These are phyloP conservation scores for Chlamydomonas incerta DNA, from an alignment of 139 green algal genomes.

Conservation along the genomic window DNA sequence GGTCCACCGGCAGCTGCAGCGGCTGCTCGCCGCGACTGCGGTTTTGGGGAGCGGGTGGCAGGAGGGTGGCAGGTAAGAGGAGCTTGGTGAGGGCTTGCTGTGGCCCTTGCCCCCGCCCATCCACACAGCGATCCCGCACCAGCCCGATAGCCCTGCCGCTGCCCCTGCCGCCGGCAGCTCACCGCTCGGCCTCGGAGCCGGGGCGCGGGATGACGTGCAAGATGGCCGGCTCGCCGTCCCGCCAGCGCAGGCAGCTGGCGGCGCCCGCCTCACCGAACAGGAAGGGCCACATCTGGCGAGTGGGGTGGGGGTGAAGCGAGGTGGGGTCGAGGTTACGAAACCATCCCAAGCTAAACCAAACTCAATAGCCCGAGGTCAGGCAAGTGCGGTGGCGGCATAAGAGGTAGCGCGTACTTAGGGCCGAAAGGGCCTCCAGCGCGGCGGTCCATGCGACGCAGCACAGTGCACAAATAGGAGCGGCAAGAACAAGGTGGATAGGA, in stretches of 20 bases:
- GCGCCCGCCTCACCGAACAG: conserved; percentile 29
- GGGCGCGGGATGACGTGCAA: conserved; percentile 42
- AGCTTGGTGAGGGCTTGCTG: too few relatives aligned
- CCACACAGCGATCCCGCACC: background rate
- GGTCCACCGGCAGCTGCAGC: background rate
- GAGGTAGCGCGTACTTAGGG: too few relatives aligned
- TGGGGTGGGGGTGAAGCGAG: background rate
- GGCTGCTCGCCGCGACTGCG: conserved; percentile 35
- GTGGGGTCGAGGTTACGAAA: too few relatives aligned
- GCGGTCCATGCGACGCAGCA: too few relatives aligned
- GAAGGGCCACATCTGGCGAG: conserved; percentile 9
- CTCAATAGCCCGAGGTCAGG: too few relatives aligned
- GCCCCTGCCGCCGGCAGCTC: background rate
- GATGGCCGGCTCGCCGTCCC: background rate
- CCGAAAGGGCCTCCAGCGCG: too few relatives aligned
- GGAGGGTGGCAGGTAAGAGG: background rate
- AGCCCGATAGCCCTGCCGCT: too few relatives aligned
- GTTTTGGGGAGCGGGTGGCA: background rate
- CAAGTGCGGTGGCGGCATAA: too few relatives aligned
- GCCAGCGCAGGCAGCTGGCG: conserved; percentile 22
- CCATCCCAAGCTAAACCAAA: too few relatives aligned
- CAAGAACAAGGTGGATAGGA: too few relatives aligned
- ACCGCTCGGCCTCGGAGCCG: conserved; percentile 24
- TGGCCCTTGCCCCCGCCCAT: too few relatives aligned
- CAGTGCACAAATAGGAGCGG: too few relatives aligned